A percentile compares a stretch with the other conserved stretches of the same genome.
Conservation (phyloP, 1,139 yeast species). For the Arxiozyma heterogenica region DNA sequence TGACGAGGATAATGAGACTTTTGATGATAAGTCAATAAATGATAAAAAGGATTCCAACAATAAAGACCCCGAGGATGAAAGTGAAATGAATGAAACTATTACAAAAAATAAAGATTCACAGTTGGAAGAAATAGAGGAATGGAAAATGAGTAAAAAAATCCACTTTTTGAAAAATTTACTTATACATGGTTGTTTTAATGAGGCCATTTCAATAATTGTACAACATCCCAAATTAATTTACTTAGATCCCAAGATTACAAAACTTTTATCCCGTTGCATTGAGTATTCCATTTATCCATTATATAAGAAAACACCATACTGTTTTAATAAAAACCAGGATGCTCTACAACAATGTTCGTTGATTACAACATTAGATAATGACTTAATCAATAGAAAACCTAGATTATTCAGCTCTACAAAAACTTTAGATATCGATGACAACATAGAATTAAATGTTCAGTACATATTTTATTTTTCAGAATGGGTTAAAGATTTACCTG, state of each 20-base stretch:
- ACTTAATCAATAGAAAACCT: slow-evolving; percentile 17
- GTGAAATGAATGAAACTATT: slow-evolving; percentile 13
- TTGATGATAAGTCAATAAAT: slow-evolving; percentile 4
- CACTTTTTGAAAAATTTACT: slow-evolving; percentile 48
- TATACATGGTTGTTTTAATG: slow-evolving; percentile 56
- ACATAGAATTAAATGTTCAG: slow-evolving; percentile 27
- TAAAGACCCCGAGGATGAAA: slow-evolving; percentile 1
- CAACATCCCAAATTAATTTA: slow-evolving; percentile 56
- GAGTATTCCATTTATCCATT: slow-evolving; percentile 46
- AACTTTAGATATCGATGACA: slow-evolving; percentile 32
- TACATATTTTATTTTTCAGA: slow-evolving; percentile 43
- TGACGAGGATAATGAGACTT: slow-evolving; percentile 33
- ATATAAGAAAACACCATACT: slow-evolving; percentile 19
- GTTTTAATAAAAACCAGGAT: background rate
- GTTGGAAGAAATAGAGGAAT: slow-evolving; percentile 2
- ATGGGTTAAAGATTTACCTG: slow-evolving; percentile 42
- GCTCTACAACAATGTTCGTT: slow-evolving; percentile 1
- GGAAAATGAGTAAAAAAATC: slow-evolving; percentile 32
- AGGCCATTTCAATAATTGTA: slow-evolving; percentile 51
- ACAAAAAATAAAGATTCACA: slow-evolving; percentile 3
- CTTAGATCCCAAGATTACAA: slow-evolving; percentile 45
- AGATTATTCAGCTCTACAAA: slow-evolving; percentile 25
- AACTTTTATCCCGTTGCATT: slow-evolving; percentile 43
- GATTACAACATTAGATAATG: slow-evolving; percentile 14
- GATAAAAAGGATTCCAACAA: slow-evolving; percentile 2